Evolutionary conservation across 2,329 filamentous ascomycete genomes (phyloP).

Genomic region (Colletotrichum costaricense): DNA sequence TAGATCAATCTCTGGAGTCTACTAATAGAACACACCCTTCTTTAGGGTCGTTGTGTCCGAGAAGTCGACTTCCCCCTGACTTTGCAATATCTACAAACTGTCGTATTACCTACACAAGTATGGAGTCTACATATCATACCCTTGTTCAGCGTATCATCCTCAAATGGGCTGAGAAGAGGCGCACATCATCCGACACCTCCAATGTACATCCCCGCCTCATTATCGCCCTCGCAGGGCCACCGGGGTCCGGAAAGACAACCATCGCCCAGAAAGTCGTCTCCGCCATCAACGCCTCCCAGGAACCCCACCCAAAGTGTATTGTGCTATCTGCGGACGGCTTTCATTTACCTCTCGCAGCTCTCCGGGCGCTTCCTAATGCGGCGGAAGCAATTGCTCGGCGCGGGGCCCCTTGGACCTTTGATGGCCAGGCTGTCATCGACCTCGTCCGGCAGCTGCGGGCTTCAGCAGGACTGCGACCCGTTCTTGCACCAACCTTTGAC

Average conservation of each 20-base stretch:
- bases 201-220: slow-evolving; percentile 37
- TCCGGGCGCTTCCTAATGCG: slow-evolving; percentile 39
- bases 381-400: slow-evolving; percentile 41
- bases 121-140: slow-evolving; percentile 41
- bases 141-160: slow-evolving; percentile 38
- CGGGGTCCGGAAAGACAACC: slow-evolving; percentile 46
- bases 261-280: slow-evolving; percentile 40
- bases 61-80: no score
- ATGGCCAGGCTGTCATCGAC: slow-evolving; percentile 39
- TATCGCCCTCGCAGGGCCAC: slow-evolving; percentile 45
- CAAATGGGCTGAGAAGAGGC: slow-evolving; percentile 38
- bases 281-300: slow-evolving; percentile 3
- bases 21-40: neutral
- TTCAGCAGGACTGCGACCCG: slow-evolving; percentile 33
- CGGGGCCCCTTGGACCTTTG: slow-evolving; percentile 47
- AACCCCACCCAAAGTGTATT: slow-evolving; percentile 18
- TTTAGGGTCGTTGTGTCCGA: no score
- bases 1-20: no score
- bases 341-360: slow-evolving; percentile 40
- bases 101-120: slow-evolving; percentile 1
- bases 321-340: slow-evolving; percentile 43
- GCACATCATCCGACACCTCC: neutral
- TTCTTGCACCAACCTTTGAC: slow-evolving; percentile 58
- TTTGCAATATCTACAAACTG: neutral
- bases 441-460: slow-evolving; percentile 38